Evolutionary conservation across 208 protist species (phyloP), one percentile per base, ranked within the genome.

Genomic region (Acanthamoeba castellanii): DNA sequence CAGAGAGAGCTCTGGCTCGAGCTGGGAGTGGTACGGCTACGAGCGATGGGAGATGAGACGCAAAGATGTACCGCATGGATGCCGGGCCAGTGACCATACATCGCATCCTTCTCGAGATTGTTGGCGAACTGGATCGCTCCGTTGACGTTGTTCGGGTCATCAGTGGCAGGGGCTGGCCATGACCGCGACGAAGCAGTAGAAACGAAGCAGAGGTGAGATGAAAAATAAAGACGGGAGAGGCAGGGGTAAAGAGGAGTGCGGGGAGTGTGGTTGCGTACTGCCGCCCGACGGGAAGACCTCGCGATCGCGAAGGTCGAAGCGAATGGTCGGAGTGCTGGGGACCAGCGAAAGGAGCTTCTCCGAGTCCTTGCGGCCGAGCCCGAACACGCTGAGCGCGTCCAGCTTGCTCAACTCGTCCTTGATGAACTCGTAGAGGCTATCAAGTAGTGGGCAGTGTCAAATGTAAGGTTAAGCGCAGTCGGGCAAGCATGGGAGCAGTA

Each of bases 71-170:
- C 82, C 27, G 59, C 42, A 25, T 50, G 0, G 27, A 66, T 76
- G 55, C 42, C 82, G 6, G 88, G 89, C 95, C 95, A 97, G 34
- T 78, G 30, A 18, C 18, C 8, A 94, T 98, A 99, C 50, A 45
- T 89, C 6, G 16, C 11, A 82, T 98, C 98, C 2, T 72, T 95
- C 95, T 98, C 98, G 25, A 99, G 55, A 88, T 99, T 94, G 95
- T 98, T 99, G 13, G 98, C 50, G 94, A 96, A 98, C 16, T 96
- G 22, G 9, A 98, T 93, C 27, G 66, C 52, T 30, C 95, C 68
- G 37, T 92, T 92, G 42, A 92, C 81, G 81, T 88, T 88, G 52
- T 88, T 88, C 16, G 81, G 81, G 30, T 88, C 76, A 34, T 85
- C 50, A 6, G 50, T 27, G 16, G 27, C 42, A 20, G 52, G 47